These are phyloP conservation scores for Myochromella boudieri DNA, from an alignment of 768 basidiomycete species.

Conservation along the genomic window DNA sequence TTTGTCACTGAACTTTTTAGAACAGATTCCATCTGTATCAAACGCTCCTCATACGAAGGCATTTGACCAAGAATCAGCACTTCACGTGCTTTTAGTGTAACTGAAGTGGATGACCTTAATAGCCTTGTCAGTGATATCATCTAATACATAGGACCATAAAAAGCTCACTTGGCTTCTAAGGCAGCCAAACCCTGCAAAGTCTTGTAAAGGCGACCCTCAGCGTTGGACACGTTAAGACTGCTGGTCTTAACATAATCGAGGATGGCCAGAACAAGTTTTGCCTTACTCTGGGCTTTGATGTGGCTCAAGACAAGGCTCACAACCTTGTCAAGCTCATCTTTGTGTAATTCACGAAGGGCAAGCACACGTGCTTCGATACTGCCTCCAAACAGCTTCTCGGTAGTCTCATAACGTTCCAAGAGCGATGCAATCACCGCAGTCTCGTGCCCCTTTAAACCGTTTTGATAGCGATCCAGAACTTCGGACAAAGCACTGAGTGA, in stretches of 20 bases:
- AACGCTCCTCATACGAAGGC: conserved; percentile 95
- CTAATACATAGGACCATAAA: background rate
- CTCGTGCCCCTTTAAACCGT: conserved; percentile 87
- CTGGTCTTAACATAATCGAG: conserved; percentile 89
- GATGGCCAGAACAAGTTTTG: conserved; percentile 80
- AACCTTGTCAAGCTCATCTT: conserved; percentile 89
- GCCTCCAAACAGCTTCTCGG: conserved; percentile 91
- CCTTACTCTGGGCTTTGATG: conserved; percentile 92
- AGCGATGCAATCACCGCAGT: conserved; percentile 74
- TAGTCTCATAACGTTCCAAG: conserved; percentile 76
- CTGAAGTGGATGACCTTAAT: conserved; percentile 80
- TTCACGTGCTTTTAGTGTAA: conserved; percentile 94
- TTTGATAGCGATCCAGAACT: conserved; percentile 75
- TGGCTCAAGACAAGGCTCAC: conserved; percentile 88
- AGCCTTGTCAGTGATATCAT: conserved; percentile 1
- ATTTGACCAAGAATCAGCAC: conserved; percentile 95
- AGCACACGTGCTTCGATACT: conserved; percentile 93
- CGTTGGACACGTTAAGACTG: conserved; percentile 70
- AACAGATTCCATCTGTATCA: conserved; percentile 91
- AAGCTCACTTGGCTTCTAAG: conserved; percentile 81
- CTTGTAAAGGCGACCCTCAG: conserved; percentile 72
- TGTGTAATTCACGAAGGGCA: conserved; percentile 86
- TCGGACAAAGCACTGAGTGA: conserved; percentile 71
- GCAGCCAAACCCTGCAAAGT: conserved; percentile 80
- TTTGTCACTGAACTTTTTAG: conserved; percentile 85